Evolutionary conservation across 805 yeast genomes (phyloP).

Genomic region (Nakazawaea wyomingensis): DNA sequence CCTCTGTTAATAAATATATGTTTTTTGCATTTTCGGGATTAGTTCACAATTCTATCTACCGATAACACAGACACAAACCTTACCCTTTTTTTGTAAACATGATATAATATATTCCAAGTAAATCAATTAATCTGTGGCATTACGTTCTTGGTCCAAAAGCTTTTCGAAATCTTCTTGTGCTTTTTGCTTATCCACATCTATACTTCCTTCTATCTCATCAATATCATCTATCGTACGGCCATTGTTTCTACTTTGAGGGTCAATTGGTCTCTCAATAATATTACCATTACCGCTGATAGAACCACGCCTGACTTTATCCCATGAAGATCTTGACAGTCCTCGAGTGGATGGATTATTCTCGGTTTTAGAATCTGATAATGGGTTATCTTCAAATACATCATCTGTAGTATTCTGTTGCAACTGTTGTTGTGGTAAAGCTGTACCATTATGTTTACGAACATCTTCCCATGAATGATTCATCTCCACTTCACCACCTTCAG

Average conservation of each 20-base stretch:
- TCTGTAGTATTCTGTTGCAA: neutral
- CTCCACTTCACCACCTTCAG: neutral
- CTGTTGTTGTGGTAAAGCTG: neutral
- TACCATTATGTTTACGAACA: neutral
- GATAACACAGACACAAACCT: too few species aligned
- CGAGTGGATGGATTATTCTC: neutral
- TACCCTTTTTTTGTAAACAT: neutral
- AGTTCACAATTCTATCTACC: too few species aligned
- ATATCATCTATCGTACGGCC: neutral
- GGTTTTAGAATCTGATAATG: neutral
- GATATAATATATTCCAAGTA: too few species aligned
- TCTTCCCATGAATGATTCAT: neutral
- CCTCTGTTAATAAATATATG: too few species aligned
- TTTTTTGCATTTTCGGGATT: too few species aligned
- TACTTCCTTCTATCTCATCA: neutral
- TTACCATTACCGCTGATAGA: conserved; percentile 8
- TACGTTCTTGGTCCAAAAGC: conserved; percentile 7
- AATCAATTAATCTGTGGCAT: conserved; percentile 3
- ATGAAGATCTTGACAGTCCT: conserved; percentile 1
- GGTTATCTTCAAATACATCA: conserved; percentile 2
- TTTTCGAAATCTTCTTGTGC: conserved; percentile 12
- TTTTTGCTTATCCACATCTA: neutral
- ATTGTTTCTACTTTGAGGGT: neutral
- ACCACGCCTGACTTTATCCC: conserved; percentile 9
- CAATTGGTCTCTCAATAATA: conserved; percentile 1